Base-by-base conservation (phyloP, 305 asterid genomes). In the Solanum aculeatissimum region DNA sequence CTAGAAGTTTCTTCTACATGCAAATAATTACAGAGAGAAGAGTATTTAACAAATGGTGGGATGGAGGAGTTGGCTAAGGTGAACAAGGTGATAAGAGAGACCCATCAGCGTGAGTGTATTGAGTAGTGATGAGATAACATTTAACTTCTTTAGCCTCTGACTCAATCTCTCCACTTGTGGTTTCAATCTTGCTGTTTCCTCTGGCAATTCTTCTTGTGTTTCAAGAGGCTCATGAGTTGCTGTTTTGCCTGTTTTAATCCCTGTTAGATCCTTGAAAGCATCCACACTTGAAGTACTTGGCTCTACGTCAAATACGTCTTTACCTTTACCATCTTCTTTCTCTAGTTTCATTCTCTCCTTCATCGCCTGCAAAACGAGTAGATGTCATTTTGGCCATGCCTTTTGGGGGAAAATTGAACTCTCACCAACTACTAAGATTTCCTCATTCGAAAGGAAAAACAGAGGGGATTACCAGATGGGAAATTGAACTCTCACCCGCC, bases 321-420 rank as follows among this genome's bases (percentile, higher is more conserved):
- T 3, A 0, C 82, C 86, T 60, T 68, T 84, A 2, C 85, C 84
- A 65, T 74, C 91, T 74, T 89, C 90, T 53, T 89, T 87, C 84
- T 87, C 91, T 79, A 86, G 13, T 54, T 74, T 87, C 51, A 86
- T 57, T 45, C 85, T 89, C 81, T 89, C 88, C 38, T 18, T 55
- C 90, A 87, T 86, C 35, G 83, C 86, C 91, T 89, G 51, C 86
- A 71, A 23, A 29, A 72, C 16, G n/a, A 42, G 11, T 42, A 9
- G 12, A 9, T 3, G 10, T 40, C 45, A 40, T 40, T 40, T 40
- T 40, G 2, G 10, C 40, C 40, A 4, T 35, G 40, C 5, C 5
- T 35, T 35, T 4, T 4, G 43, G 43, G 8, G 43, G 5, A 8
- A 8, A 38, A 38, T 40, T 6, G 4, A 32, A 32, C 38, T 3